A percentile compares a stretch with the other conserved stretches of the same genome.
These are phyloP conservation scores for Hypoxylon crocopeplum DNA, from an alignment of 495 filamentous ascomycete species.

Conservation along the genomic window DNA sequence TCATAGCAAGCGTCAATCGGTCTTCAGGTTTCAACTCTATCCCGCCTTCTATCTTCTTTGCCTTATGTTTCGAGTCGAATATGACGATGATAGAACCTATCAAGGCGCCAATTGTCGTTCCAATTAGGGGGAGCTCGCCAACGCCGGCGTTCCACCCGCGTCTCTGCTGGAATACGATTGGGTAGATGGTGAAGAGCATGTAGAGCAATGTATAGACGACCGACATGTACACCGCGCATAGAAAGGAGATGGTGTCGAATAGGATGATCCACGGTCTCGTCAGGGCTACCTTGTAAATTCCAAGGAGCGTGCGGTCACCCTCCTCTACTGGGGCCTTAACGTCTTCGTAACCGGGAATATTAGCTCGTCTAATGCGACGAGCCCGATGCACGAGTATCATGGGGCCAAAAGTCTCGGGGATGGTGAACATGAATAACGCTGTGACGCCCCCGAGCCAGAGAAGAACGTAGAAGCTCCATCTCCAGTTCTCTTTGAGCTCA, in stretches of 20 bases:
- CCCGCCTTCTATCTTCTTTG: constrained; percentile 37
- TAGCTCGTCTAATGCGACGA: constrained; percentile 46
- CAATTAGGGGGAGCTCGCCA: constrained; percentile 57
- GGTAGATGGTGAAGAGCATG: constrained; percentile 60
- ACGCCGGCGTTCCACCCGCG: constrained; percentile 62
- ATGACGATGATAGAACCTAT: constrained; percentile 51
- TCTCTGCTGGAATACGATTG: constrained; percentile 60
- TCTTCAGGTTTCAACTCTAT: constrained; percentile 47
- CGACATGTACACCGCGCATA: constrained; percentile 58
- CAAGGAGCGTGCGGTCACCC: constrained; percentile 45
- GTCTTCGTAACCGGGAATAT: constrained; percentile 52
- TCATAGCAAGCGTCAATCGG: constrained; percentile 52
- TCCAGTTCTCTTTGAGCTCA: constrained; percentile 52
- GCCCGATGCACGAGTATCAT: constrained; percentile 70
- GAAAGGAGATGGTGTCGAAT: constrained; percentile 54
- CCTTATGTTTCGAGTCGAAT: constrained; percentile 39
- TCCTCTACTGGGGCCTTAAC: constrained; percentile 55
- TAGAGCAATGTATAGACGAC: constrained; percentile 62
- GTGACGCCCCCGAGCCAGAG: constrained; percentile 52
- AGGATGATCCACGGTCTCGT: constrained; percentile 53
- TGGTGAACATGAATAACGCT: constrained; percentile 52
- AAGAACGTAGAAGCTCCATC: constrained; percentile 57
- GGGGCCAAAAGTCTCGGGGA: constrained; percentile 73
- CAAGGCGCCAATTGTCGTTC: constrained; percentile 44
- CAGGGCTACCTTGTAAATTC: constrained; percentile 58